Evolutionary conservation across 2,329 filamentous ascomycete species (phyloP).

Genomic region (Aspergillus hortae): DNA sequence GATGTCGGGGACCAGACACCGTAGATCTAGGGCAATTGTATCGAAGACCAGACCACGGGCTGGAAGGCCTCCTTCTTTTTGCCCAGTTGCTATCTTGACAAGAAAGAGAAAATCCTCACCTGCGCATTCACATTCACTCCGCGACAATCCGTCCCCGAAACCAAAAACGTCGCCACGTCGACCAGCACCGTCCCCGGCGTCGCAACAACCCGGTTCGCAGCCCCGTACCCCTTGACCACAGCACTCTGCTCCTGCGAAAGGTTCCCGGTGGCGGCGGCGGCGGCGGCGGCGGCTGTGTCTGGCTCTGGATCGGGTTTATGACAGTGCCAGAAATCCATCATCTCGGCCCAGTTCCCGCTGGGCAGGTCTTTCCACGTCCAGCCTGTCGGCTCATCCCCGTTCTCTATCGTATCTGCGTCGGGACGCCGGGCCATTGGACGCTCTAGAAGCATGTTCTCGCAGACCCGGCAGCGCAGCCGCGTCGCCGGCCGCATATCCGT

Average conservation of each 20-base stretch:
- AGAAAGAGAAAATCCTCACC: constrained; percentile 17
- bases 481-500: constrained; percentile 32
- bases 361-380: constrained; percentile 84
- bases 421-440: not conserved
- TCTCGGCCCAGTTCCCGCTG: constrained; percentile 97
- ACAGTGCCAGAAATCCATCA: constrained; percentile 99
- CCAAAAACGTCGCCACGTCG: constrained; percentile 72
- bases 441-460: constrained; percentile 29
- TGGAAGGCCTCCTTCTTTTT: constrained; percentile 55
- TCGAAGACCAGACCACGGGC: constrained; percentile 52
- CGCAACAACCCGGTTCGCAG: constrained; percentile 69
- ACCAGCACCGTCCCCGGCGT: constrained; percentile 69
- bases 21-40: constrained; percentile 57
- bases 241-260: constrained; percentile 47
- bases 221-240: constrained; percentile 72
- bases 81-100: constrained; percentile 29
- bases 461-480: constrained; percentile 37
- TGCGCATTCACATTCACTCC: constrained; percentile 33
- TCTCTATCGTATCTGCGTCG: not conserved
- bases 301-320: constrained; percentile 83
- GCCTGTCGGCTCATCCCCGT: constrained; percentile 23
- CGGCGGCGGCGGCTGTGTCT: constrained; percentile 45
- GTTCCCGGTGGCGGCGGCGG: constrained; percentile 23
- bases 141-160: constrained; percentile 64
- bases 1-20: constrained; percentile 5